Conservation (phyloP, 306 rosid genomes). For the Fragaria vesca region DNA sequence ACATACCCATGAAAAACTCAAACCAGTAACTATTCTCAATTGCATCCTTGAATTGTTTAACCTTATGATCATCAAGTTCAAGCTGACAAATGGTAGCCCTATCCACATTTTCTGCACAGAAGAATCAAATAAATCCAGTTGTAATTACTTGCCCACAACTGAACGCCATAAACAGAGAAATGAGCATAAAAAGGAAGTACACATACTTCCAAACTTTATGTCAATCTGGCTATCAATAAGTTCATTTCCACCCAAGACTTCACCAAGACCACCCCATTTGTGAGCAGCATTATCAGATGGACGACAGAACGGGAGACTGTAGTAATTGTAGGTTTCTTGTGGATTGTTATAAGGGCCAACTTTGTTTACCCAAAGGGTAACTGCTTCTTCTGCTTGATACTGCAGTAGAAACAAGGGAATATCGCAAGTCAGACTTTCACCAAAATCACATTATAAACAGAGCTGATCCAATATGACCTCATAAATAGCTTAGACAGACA, state of each 20-base stretch:
- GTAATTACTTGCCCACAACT: constrained; percentile 7
- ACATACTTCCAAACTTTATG: constrained; percentile 70
- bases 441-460: too few species aligned
- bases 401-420: constrained; percentile 41
- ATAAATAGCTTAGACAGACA: too few species aligned
- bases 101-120: constrained; percentile 68
- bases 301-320: constrained; percentile 89
- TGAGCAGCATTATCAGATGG: constrained; percentile 59
- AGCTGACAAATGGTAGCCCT: constrained; percentile 61
- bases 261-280: constrained; percentile 99
- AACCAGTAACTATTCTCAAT: constrained; percentile 91
- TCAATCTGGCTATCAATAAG: constrained; percentile 87
- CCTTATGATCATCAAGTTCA: constrained; percentile 58
- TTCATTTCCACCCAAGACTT: constrained; percentile 96
- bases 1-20: constrained; percentile 97
- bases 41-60: constrained; percentile 90
- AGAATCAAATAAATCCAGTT: constrained; percentile 11
- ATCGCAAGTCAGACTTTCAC: background rate
- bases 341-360: constrained; percentile 99
- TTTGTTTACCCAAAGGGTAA: constrained; percentile 96
- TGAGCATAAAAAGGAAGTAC: constrained; percentile 5
- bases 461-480: too few species aligned
- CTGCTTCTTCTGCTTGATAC: constrained; percentile 65
- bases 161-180: constrained; percentile 22
- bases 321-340: constrained; percentile 96